Conservation (phyloP, 1,284 basidiomycete genomes). For the Austroboletus rostrupii region DNA sequence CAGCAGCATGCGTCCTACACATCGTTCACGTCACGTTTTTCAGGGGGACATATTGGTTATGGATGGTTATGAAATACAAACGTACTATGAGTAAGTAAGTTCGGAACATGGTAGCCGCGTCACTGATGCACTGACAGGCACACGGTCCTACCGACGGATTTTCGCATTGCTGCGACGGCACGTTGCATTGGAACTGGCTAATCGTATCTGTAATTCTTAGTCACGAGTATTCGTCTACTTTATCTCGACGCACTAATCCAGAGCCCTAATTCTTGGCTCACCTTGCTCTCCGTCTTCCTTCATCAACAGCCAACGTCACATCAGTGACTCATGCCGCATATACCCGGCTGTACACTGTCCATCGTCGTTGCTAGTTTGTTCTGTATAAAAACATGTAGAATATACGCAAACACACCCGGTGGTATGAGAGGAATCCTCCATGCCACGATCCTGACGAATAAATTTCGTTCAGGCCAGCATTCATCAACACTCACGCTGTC, state of each 20-base stretch:
- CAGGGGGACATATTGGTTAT: conserved; percentile 76
- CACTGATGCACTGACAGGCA: conserved; percentile 34
- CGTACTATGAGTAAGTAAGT: conserved; percentile 60
- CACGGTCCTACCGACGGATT: conserved; percentile 47
- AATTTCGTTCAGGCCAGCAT: too few species aligned
- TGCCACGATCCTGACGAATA: too few species aligned
- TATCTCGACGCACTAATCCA: neutral
- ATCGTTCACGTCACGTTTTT: neutral
- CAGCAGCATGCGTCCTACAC: neutral
- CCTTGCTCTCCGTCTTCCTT: conserved; percentile 14
- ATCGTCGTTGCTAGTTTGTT: too few species aligned
- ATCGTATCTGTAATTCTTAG: conserved; percentile 9
- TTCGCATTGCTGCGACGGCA: conserved; percentile 53
- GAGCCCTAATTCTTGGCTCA: neutral
- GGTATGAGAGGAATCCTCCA: too few species aligned
- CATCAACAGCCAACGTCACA: neutral
- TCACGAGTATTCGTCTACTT: conserved; percentile 13
- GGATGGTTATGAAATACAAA: conserved; percentile 64
- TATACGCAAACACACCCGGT: too few species aligned
- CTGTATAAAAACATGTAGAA: too few species aligned
- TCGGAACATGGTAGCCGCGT: neutral
- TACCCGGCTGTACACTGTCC: too few species aligned
- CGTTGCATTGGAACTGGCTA: conserved; percentile 37
- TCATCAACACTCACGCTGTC: neutral
- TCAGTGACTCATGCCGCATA: too few species aligned